Evolutionary conservation across 768 basidiomycete genomes (phyloP).

Genomic region (Boletales sp.): DNA sequence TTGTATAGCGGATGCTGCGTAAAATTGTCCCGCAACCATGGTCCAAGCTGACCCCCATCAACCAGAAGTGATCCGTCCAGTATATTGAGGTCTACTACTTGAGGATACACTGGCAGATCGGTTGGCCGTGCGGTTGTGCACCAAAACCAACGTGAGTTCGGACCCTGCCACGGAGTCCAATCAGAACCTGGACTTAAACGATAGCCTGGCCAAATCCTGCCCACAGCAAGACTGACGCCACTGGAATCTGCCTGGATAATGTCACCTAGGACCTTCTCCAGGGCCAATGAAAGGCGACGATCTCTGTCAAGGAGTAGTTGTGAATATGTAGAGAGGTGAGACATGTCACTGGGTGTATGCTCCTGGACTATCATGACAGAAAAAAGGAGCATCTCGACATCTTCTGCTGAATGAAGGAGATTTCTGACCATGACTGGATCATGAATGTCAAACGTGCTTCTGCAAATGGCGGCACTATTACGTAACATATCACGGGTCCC

Average conservation of each 20-base stretch:
- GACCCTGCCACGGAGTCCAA: slow-evolving; percentile 20
- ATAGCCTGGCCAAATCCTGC: slow-evolving; percentile 30
- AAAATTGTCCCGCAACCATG: slow-evolving; percentile 31
- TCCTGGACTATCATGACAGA: slow-evolving; percentile 33
- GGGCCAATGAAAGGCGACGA: slow-evolving; percentile 28
- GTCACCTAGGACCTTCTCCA: slow-evolving; percentile 19
- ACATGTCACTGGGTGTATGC: slow-evolving; percentile 19
- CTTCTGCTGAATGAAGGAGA: slow-evolving; percentile 21
- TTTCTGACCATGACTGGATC: neutral
- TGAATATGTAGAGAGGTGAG: slow-evolving; percentile 4
- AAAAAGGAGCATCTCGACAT: slow-evolving; percentile 28
- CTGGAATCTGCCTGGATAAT: slow-evolving; percentile 6
- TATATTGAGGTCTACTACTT: slow-evolving; percentile 40
- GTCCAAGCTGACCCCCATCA: slow-evolving; percentile 36
- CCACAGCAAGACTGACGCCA: slow-evolving; percentile 32
- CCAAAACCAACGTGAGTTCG: slow-evolving; percentile 29
- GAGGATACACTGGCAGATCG: slow-evolving; percentile 8
- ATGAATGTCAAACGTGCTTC: slow-evolving; percentile 28
- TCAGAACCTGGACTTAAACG: slow-evolving; percentile 8
- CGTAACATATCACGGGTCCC: slow-evolving; percentile 7
- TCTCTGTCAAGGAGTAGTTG: slow-evolving; percentile 29
- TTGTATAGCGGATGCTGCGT: neutral
- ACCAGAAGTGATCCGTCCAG: slow-evolving; percentile 40
- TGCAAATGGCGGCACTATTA: slow-evolving; percentile 19
- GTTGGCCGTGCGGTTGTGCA: slow-evolving; percentile 16